Base-by-base conservation (phyloP, 306 rosid species). In the Citrullus amarus region DNA sequence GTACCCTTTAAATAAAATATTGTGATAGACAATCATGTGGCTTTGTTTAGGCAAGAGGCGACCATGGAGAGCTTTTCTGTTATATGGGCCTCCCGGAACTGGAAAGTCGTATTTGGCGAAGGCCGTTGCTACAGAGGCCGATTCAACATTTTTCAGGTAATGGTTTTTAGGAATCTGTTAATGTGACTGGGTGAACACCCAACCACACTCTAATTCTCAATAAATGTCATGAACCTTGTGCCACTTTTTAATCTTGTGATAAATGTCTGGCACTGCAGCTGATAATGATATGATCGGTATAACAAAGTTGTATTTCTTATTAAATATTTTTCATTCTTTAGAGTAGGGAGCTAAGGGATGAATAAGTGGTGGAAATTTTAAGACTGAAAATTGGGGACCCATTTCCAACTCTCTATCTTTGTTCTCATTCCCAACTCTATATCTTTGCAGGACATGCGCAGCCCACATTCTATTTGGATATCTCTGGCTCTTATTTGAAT, bases 121-220 rank as follows among this genome's bases (percentile, higher is more conserved):
- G 88, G 97, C 99, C 32, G 99, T 95, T 85, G 99, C 99, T 44
- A 95, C 97, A 4, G 99, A 95, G 87, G 97, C 99, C 8, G 99
- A 95, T 32, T 95, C 99, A 51, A 95, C 99, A 25, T 95, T 95
- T 88, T 95, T 87, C 88, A 95, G 99, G 99, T 95, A 58, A 85
- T 60, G 57, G 57, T 65, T 62, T 62, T 68, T 68, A 4, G 30
- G 10, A 41, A 41, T 12, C 75, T 8, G 41, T 18, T 41, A 32
- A 25, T 25, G 28, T 25, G 28, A 32, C 36, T 32, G 36, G 36
- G 28, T 25, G 28, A 25, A 25, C 28, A 25, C 1, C 28, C 28
- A 25, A 25, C 28, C 28, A 25, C 28, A 25, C 28, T 25, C 28
- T 25, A 25, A 25, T 25, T 25, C 28, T 25, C 28, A 25, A 25